Evolutionary conservation across 2,329 filamentous ascomycete species (phyloP).

Genomic region (Grosmannia serpens): DNA sequence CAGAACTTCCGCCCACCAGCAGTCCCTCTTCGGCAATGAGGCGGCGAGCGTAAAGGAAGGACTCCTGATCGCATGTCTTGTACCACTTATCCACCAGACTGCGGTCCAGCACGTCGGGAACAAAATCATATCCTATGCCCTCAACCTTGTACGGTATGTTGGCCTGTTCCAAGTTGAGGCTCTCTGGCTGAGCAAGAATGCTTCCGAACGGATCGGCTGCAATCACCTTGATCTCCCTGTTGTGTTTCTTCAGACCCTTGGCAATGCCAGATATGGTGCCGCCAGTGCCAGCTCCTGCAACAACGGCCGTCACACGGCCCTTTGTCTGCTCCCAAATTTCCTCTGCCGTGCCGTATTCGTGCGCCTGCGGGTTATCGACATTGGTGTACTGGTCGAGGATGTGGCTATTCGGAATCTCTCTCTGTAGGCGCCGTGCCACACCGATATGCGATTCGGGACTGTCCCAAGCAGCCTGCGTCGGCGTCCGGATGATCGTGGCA

Average conservation of each 20-base stretch:
- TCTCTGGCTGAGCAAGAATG: constrained; percentile 72
- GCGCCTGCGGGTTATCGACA: constrained; percentile 79
- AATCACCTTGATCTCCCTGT: constrained; percentile 71
- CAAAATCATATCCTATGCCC: constrained; percentile 97
- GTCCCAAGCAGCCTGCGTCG: constrained; percentile 90
- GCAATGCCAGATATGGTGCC: constrained; percentile 90
- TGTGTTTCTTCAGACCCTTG: constrained; percentile 78
- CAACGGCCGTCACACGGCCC: constrained; percentile 69
- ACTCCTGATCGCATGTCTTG: constrained; percentile 89
- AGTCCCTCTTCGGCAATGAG: constrained; percentile 91
- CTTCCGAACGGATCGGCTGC: constrained; percentile 89
- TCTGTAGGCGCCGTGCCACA: constrained; percentile 77
- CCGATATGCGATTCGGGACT: constrained; percentile 94
- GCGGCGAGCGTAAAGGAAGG: constrained; percentile 79
- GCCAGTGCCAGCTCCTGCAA: constrained; percentile 89
- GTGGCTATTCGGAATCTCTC: constrained; percentile 93
- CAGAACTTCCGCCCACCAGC: constrained; percentile 85
- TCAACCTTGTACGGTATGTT: constrained; percentile 95
- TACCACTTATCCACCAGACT: constrained; percentile 84
- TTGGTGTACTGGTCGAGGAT: constrained; percentile 97
- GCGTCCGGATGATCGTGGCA: constrained; percentile 94
- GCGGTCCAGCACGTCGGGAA: constrained; percentile 84
- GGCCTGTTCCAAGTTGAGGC: constrained; percentile 65
- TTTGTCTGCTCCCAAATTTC: constrained; percentile 91
- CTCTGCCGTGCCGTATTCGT: constrained; percentile 88